Conservation (phyloP, 495 filamentous ascomycete species). For the Rhypophila decipiens region DNA sequence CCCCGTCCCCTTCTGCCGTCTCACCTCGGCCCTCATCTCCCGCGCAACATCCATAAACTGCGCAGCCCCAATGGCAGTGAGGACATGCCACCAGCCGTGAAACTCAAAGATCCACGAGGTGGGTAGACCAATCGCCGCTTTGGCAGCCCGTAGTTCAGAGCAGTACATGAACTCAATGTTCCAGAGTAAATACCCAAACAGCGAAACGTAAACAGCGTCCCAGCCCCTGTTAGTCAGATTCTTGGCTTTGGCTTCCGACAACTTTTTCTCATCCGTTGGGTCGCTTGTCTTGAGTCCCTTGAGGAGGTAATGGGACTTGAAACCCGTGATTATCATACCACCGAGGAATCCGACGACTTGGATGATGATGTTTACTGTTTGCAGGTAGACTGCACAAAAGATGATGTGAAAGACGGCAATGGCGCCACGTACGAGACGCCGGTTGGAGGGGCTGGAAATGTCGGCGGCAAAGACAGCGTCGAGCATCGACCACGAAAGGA, state of each 20-base stretch:
- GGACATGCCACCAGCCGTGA: conserved; percentile 58
- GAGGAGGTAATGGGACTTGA: conserved; percentile 17
- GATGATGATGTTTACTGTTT: conserved; percentile 23
- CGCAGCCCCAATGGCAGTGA: conserved; percentile 43
- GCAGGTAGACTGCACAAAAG: conserved; percentile 33
- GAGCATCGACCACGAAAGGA: conserved; percentile 44
- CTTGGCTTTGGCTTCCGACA: conserved; percentile 6
- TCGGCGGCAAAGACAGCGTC: conserved; percentile 45
- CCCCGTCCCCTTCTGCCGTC: not conserved
- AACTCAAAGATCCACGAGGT: conserved; percentile 49
- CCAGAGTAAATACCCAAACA: conserved; percentile 42
- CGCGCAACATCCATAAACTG: conserved; percentile 18
- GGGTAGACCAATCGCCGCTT: conserved; percentile 39
- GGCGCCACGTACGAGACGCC: conserved; percentile 21
- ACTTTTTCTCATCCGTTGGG: too few species aligned
- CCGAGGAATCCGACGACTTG: conserved; percentile 17
- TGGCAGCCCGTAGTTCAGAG: conserved; percentile 25
- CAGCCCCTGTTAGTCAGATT: conserved; percentile 8
- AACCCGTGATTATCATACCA: conserved; percentile 9
- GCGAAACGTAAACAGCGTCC: conserved; percentile 17
- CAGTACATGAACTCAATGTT: conserved; percentile 43
- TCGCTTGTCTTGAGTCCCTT: conserved; percentile 9
- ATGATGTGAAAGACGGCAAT: conserved; percentile 17
- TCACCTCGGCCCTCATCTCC: conserved; percentile 11
- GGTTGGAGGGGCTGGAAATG: conserved; percentile 19